Conservation (phyloP, 108 stramenopile genomes). For the Cylindrotheca fusiformis region DNA sequence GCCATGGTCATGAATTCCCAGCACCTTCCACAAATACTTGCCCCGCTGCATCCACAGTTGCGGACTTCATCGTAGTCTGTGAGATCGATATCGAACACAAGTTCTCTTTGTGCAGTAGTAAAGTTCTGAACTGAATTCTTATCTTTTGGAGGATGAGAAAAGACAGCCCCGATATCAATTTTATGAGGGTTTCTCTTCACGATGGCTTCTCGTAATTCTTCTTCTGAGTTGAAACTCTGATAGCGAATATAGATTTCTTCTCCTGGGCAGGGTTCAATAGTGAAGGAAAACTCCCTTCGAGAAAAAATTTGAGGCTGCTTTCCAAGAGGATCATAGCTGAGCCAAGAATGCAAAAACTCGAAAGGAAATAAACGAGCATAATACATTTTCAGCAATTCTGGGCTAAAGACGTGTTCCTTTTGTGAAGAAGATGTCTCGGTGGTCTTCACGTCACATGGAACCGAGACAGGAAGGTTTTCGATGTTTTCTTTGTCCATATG, state of each 20-base stretch:
- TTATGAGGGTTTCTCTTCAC: slow-evolving; percentile 80
- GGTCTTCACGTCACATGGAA: neutral
- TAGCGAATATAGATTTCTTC: slow-evolving; percentile 99
- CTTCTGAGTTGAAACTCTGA: slow-evolving; percentile 78
- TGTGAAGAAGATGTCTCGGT: slow-evolving; percentile 2
- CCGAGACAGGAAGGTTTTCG: neutral
- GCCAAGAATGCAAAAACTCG: slow-evolving; percentile 12
- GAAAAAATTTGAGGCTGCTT: slow-evolving; percentile 43
- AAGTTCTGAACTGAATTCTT: slow-evolving; percentile 75
- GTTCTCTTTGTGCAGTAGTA: slow-evolving; percentile 89
- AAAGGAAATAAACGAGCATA: slow-evolving; percentile 44
- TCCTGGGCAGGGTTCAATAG: slow-evolving; percentile 79
- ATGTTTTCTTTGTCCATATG: slow-evolving; percentile 1
- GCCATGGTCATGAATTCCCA: slow-evolving; percentile 99
- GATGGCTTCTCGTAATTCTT: slow-evolving; percentile 33
- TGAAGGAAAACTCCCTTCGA: slow-evolving; percentile 96
- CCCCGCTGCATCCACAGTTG: slow-evolving; percentile 91
- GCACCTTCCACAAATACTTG: slow-evolving; percentile 89
- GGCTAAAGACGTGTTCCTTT: slow-evolving; percentile 66
- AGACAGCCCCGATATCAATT: slow-evolving; percentile 99
- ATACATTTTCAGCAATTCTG: slow-evolving; percentile 91
- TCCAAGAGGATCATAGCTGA: slow-evolving; percentile 18
- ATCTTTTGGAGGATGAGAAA: slow-evolving; percentile 86
- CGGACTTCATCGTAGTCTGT: slow-evolving; percentile 99
- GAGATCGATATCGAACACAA: slow-evolving; percentile 99